Evolutionary conservation across 345 rosid species (phyloP), one percentile per base, ranked within the genome.

Genomic region (Odontarrhena argentea): DNA sequence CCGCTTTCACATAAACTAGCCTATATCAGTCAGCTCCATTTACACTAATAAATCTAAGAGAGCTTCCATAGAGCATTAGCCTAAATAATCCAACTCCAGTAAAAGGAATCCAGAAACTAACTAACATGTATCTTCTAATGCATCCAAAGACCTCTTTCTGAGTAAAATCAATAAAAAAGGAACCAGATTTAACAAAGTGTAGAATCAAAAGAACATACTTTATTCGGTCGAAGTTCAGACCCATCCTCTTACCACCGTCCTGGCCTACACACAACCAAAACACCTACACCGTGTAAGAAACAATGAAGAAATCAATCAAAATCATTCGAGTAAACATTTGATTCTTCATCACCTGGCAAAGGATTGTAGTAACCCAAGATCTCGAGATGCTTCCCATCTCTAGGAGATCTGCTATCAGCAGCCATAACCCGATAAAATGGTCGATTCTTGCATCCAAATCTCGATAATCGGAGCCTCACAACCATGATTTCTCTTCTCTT

Each of bases 171-270:
- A n/a, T n/a, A n/a, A n/a, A n/a, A n/a, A n/a, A n/a, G n/a, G n/a
- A n/a, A n/a, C n/a, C n/a, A n/a, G n/a, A n/a, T n/a, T n/a, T n/a
- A n/a, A n/a, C n/a, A n/a, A n/a, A n/a, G n/a, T n/a, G n/a, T n/a
- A n/a, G n/a, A n/a, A n/a, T 45, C 8, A 12, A 35, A 44, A 24
- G 15, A 38, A 73, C 88, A 84, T 86, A 90, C 98, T 93, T 88
- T 11, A 90, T 87, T 67, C 95, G 87, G 35, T 85, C 95, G 46
- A 94, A 94, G 70, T 88, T 91, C 8, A 88, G 83, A 62, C 99
- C 95, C 97, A 94, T 88, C 47, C 97, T 68, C 77, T 94, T 94
- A 54, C 96, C 96, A 14, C 96, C 89, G 65, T 87, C 99, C 76
- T 87, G 96, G 67, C 96, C 95, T 94, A 74, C 35, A 67, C 56